A percentile compares a stretch with the other conserved stretches of the same genome.
phyloP scores from a whole-genome alignment of 176 grass and related monocot species.

The Oryza officinalis region DNA sequence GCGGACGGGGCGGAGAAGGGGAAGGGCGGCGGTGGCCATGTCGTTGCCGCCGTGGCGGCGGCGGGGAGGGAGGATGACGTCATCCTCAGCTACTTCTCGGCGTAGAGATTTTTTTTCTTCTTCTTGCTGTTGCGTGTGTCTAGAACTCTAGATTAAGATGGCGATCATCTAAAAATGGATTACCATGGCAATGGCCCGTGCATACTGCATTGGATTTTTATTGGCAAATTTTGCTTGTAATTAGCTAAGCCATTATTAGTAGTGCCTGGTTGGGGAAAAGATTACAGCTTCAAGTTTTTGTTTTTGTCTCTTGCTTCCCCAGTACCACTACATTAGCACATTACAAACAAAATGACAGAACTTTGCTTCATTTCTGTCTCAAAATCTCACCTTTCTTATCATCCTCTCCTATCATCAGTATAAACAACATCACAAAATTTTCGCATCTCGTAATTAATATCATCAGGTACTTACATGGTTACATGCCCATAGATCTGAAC shows the following conservation, averaged over 20 bases:
- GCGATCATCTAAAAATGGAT: no score
- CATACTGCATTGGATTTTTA: neutral
- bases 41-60: neutral
- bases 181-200: neutral
- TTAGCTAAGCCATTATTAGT: neutral
- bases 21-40: slow-evolving; percentile 9
- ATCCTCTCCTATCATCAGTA: neutral
- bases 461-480: neutral
- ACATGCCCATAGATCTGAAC: slow-evolving; percentile 13
- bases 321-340: neutral
- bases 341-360: neutral
- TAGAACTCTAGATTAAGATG: no score
- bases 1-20: neutral
- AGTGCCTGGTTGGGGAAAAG: neutral
- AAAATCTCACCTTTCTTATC: neutral
- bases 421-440: neutral
- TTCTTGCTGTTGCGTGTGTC: no score
- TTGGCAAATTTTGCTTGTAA: slow-evolving; percentile 5
- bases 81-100: slow-evolving; percentile 41
- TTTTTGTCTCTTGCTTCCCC: neutral
- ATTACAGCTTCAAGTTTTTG: neutral
- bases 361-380: neutral
- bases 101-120: slow-evolving; percentile 2
- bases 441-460: neutral
- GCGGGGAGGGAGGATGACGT: slow-evolving; percentile 1